These are phyloP conservation scores for Bromus sterilis DNA, from an alignment of 176 grass and related monocot genomes.

Conservation along the genomic window DNA sequence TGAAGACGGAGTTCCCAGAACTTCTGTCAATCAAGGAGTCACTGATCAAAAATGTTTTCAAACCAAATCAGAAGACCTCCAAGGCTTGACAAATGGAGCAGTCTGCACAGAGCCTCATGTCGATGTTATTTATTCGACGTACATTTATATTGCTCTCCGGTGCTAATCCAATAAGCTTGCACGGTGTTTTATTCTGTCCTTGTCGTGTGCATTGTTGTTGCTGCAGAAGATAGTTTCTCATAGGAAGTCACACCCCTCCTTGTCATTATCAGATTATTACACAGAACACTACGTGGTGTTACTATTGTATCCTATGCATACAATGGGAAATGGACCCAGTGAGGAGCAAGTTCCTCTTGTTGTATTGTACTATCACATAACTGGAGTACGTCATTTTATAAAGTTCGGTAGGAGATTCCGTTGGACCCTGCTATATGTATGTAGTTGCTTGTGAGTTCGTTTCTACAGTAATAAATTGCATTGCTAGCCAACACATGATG, in stretches of 20 bases:
- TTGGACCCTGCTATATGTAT: background rate
- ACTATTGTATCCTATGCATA: conserved; percentile 2
- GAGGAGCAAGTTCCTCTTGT: conserved; percentile 6
- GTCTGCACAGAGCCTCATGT: background rate
- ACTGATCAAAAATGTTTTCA: conserved; percentile 58
- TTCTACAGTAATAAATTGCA: background rate
- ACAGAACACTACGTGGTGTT: conserved; percentile 5
- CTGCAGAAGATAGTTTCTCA: conserved; percentile 22
- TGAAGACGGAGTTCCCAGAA: conserved; percentile 67
- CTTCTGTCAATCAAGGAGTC: conserved; percentile 74
- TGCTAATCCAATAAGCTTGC: conserved; percentile 22
- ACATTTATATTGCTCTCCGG: conserved; percentile 21
- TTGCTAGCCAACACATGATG: background rate
- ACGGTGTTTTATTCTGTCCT: background rate
- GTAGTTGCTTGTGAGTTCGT: background rate
- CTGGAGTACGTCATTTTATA: background rate
- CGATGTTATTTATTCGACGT: conserved; percentile 30
- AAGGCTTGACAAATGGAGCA: conserved; percentile 39
- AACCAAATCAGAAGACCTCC: conserved; percentile 55
- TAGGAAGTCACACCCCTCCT: conserved; percentile 12
- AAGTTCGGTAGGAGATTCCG: background rate
- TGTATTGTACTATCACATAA: background rate
- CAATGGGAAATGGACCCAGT: background rate
- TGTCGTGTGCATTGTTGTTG: conserved; percentile 9
- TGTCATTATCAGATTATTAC: background rate